Evolutionary conservation across 2,329 filamentous ascomycete genomes (phyloP).

Genomic region (Fusarium sp.): DNA sequence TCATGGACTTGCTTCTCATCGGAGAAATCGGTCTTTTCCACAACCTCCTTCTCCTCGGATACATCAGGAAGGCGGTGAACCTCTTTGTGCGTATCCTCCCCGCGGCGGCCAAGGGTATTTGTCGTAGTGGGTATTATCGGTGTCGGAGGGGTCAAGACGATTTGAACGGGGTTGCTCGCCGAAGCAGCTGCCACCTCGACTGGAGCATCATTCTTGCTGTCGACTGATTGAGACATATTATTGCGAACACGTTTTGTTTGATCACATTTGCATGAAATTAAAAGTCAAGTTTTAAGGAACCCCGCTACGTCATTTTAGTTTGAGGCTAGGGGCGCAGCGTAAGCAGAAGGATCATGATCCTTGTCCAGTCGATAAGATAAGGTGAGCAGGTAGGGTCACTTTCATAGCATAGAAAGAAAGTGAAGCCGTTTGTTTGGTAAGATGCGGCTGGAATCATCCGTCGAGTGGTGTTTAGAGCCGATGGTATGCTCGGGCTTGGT

Average conservation of each 20-base stretch:
- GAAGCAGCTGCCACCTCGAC: background rate
- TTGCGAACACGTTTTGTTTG: background rate
- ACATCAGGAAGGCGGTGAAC: conserved; percentile 10
- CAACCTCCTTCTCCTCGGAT: conserved; percentile 31
- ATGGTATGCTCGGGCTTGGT: background rate
- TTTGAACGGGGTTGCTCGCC: conserved; percentile 11
- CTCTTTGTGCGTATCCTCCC: conserved; percentile 29
- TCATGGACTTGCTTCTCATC: conserved; percentile 12
- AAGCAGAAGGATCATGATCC: background rate
- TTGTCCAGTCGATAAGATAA: background rate
- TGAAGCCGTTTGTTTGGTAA: background rate
- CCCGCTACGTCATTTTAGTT: background rate
- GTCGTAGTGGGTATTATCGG: conserved; percentile 9
- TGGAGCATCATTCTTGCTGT: background rate
- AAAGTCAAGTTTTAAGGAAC: background rate
- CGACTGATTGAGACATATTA: background rate
- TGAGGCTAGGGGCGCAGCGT: background rate
- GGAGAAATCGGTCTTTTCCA: background rate
- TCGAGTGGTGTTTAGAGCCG: background rate
- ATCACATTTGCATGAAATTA: background rate
- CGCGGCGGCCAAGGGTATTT: background rate
- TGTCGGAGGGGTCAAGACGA: conserved; percentile 34
- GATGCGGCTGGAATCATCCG: background rate
- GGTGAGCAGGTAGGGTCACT: background rate
- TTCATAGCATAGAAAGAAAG: background rate